A percentile compares a stretch with the other conserved stretches of the same genome.
phyloP scores from a whole-genome alignment of 2,329 filamentous ascomycete species.

The Pseudovirgaria hyperparasitica region DNA sequence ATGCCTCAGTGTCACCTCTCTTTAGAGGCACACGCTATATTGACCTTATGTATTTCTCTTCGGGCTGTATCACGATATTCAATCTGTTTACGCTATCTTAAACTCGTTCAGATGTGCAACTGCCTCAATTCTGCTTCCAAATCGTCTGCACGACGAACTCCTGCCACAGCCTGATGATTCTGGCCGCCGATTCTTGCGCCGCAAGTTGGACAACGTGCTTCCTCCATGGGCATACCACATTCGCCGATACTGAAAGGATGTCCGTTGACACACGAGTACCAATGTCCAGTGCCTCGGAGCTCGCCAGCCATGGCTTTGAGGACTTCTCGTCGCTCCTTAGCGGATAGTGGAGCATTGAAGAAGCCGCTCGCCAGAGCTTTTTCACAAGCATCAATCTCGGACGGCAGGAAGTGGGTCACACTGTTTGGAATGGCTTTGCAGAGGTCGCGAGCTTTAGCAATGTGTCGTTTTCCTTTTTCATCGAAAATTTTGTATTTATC shows the following conservation, averaged over 20 bases:
- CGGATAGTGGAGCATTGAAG: no score
- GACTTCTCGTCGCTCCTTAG: conserved; percentile 6
- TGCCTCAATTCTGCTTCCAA: conserved; percentile 35
- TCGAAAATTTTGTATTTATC: conserved; percentile 6
- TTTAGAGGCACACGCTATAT: no score
- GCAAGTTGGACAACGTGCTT: conserved; percentile 50
- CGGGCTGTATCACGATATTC: no score
- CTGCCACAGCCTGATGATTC: conserved; percentile 36
- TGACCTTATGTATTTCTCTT: no score
- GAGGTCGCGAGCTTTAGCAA: conserved; percentile 13
- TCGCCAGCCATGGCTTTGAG: conserved; percentile 31
- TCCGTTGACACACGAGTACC: no score
- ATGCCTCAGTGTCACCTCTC: no score
- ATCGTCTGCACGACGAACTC: conserved; percentile 37
- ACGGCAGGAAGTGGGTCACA: no score
- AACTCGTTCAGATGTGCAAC: not conserved
- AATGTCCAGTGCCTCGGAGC: conserved; percentile 35
- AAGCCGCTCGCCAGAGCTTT: no score
- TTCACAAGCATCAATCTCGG: no score
- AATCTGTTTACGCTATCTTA: not conserved
- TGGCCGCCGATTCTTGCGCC: conserved; percentile 42
- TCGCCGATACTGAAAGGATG: no score
- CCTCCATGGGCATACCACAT: conserved; percentile 53
- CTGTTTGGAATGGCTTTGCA: no score
- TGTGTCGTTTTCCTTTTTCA: conserved; percentile 9